These are phyloP conservation scores for Rubus parviflorus DNA, from an alignment of 306 rosid genomes.

Conservation along the genomic window DNA sequence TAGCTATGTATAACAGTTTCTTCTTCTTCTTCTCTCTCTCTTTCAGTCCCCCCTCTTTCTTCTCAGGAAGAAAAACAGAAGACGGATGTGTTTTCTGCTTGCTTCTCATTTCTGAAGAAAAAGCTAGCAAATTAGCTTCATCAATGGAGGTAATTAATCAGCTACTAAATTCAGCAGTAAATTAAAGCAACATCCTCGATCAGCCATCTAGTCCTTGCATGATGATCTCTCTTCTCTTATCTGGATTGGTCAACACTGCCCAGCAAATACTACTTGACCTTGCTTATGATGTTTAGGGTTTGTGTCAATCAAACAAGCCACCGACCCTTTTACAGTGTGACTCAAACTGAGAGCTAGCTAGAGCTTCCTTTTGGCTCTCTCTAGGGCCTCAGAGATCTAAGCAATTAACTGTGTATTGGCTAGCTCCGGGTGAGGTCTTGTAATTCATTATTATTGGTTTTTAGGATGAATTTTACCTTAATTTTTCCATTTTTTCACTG, in stretches of 20 bases:
- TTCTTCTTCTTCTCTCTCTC: constrained; percentile 24
- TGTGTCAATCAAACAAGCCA: not conserved
- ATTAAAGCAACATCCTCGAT: not conserved
- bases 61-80: not conserved
- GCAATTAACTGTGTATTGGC: not conserved
- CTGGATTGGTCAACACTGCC: not conserved
- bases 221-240: constrained; percentile 9
- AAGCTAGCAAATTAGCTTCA: not conserved
- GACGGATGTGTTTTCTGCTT: constrained; percentile 12
- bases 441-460: not conserved
- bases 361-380: constrained; percentile 2
- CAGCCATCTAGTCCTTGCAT: not conserved
- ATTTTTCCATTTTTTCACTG: not conserved
- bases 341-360: constrained; percentile 1
- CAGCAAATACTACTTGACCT: not conserved
- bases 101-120: constrained; percentile 15
- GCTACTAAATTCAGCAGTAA: not conserved
- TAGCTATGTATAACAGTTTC: constrained; percentile 38
- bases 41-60: constrained; percentile 15
- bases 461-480: not conserved
- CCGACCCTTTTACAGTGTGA: not conserved
- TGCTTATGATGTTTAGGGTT: constrained; percentile 2
- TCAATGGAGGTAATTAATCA: constrained; percentile 17
- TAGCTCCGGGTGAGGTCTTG: constrained; percentile 5
- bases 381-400: not conserved